Base-by-base conservation (phyloP, 768 basidiomycete genomes). In the Lactarius hatsudake region DNA sequence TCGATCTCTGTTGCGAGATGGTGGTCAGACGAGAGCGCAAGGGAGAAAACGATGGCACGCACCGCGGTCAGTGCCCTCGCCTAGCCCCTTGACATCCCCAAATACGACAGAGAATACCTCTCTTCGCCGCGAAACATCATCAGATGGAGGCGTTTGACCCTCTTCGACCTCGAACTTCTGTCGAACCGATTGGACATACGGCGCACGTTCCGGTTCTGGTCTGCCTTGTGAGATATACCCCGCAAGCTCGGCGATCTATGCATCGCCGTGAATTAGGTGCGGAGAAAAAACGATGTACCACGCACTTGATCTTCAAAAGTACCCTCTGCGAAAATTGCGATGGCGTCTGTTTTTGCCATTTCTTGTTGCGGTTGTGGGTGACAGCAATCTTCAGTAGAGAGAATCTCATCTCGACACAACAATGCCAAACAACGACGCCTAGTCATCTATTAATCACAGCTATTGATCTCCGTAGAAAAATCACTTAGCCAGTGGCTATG, bases 281-380 rank as follows among this genome's bases (percentile, higher is more conserved):
- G 61, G 42, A 58, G 42, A 32, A 32, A 32, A 26, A 59, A 23
- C 1, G 3, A 34, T 17, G 43, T 32, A 43, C 40, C 18, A 61
- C 15, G 54, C 28, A 60, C 91, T 86, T 93, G 90, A 76, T 95
- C 93, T 75, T 90, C 88, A 72, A 91, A 94, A 1, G 92, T 93
- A 60, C 93, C 93, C 78, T 95, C 93, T 23, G 90, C 87, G 74
- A 93, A 94, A 71, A 94, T 86, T 66, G 92, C 87, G 64, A 94
- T 81, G 48, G 91, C 90, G 79, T 93, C 92, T 71, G 88, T 81
- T 70, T 75, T 77, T 65, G 86, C 78, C 90, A 93, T 92, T 61
- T 57, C 60, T 59, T 56, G 42, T 45, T 55, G 34, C 34, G n/a
- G 48, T 51, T 12, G 48, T 13, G 23, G 23, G 13, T 15, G 48